Conservation (phyloP, 495 filamentous ascomycete species). For the Cercophora samala region DNA sequence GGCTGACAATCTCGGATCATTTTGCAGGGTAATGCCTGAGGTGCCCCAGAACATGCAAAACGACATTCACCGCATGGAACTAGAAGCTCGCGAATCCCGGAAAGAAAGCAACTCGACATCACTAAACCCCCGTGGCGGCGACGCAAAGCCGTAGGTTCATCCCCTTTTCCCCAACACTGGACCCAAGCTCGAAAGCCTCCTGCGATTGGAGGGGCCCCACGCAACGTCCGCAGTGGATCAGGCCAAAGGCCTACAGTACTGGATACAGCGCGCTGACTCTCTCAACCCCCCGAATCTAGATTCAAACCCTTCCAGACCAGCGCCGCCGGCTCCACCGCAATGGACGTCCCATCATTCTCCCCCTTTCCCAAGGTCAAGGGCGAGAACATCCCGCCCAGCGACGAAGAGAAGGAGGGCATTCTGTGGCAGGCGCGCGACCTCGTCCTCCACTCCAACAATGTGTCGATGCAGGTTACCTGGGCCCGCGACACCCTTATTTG, state of each 20-base stretch:
- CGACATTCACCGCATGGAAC: conserved; percentile 82
- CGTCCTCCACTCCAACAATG: conserved; percentile 90
- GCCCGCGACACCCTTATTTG: conserved; percentile 87
- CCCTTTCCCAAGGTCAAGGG: conserved; percentile 85
- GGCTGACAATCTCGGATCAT: conserved; percentile 24
- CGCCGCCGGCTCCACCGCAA: conserved; percentile 25
- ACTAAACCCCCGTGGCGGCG: conserved; percentile 18
- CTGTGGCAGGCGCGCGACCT: conserved; percentile 76
- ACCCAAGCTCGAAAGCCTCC: neutral
- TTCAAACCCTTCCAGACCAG: conserved; percentile 47
- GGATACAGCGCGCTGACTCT: conserved; percentile 6
- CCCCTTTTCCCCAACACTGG: neutral
- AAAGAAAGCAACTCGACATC: conserved; percentile 35
- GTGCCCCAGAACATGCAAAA: conserved; percentile 79
- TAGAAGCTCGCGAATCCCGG: conserved; percentile 59
- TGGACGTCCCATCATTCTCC: conserved; percentile 76
- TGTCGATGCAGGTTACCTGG: conserved; percentile 95
- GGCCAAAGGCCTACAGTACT: conserved; percentile 18
- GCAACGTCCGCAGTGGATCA: conserved; percentile 18
- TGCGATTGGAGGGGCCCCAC: conserved; percentile 13
- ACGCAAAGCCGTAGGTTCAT: conserved; percentile 29
- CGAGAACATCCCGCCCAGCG: conserved; percentile 87
- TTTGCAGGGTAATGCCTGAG: conserved; percentile 55
- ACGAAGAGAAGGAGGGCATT: conserved; percentile 87
- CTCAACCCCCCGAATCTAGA: conserved; percentile 30